Conservation (phyloP, 2,329 filamentous ascomycete species). For the Monilinia vaccinii-corymbosi region DNA sequence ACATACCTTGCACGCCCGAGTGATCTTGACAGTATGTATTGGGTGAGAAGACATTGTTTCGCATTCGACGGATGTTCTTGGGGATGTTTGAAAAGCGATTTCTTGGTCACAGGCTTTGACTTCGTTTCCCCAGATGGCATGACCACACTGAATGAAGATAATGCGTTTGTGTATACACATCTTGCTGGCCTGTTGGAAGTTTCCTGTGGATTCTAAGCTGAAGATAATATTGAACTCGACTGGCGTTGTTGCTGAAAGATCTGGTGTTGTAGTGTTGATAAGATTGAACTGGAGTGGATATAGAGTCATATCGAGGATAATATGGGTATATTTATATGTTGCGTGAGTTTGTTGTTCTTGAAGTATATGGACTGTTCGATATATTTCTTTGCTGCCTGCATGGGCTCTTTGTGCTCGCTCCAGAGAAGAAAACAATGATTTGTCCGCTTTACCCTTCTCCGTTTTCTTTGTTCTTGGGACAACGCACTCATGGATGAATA, state of each 20-base stretch:
- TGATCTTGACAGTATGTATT: neutral
- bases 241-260: neutral
- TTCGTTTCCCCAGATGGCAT: neutral
- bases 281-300: neutral
- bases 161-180: neutral
- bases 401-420: neutral
- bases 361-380: neutral
- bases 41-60: conserved; percentile 1
- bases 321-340: neutral
- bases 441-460: neutral
- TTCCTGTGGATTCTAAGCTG: neutral
- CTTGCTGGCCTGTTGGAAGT: neutral
- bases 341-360: neutral
- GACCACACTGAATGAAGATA: neutral
- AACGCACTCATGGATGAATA: neutral
- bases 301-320: neutral
- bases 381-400: neutral
- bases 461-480: neutral
- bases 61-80: neutral
- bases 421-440: neutral
- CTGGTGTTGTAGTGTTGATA: neutral
- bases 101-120: neutral
- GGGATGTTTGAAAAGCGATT: neutral
- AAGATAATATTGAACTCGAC: neutral
- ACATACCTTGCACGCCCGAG: neutral